Evolutionary conservation across 2,329 filamentous ascomycete genomes (phyloP).

Genomic region (Trichoderma simmonsii): DNA sequence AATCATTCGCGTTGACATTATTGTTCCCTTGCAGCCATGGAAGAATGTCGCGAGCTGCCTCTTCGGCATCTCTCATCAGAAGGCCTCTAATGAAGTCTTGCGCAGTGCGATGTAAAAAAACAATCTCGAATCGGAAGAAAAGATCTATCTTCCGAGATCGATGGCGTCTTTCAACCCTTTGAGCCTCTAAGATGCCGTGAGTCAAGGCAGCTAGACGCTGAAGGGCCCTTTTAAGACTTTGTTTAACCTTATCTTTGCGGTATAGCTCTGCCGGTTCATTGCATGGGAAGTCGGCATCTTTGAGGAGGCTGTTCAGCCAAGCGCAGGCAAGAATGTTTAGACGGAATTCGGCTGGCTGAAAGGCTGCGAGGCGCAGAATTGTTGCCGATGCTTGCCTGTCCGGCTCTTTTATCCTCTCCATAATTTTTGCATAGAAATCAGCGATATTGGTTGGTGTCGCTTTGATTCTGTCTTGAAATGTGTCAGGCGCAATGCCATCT

Average conservation of each 20-base stretch:
- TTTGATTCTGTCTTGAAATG: neutral
- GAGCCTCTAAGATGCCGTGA: neutral
- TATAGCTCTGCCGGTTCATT: neutral
- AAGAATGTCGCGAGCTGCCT: neutral
- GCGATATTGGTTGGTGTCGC: neutral
- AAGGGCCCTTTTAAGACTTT: neutral
- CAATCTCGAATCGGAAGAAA: neutral
- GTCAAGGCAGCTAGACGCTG: neutral
- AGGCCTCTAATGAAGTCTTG: neutral
- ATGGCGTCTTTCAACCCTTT: too few species aligned
- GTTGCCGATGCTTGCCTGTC: neutral
- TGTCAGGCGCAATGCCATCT: neutral
- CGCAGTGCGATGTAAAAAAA: neutral
- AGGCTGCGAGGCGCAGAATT: neutral
- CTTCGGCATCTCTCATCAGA: neutral
- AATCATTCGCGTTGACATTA: neutral
- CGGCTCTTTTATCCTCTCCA: neutral
- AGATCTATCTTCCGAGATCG: too few species aligned
- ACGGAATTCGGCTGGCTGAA: neutral
- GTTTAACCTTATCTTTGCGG: fast-evolving
- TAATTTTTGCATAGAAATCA: neutral
- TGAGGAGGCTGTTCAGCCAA: neutral
- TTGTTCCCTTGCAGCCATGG: neutral
- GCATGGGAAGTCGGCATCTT: neutral
- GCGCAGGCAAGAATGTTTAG: neutral